Evolutionary conservation across 2,329 filamentous ascomycete species (phyloP).

Genomic region (Aschersonia sp.): DNA sequence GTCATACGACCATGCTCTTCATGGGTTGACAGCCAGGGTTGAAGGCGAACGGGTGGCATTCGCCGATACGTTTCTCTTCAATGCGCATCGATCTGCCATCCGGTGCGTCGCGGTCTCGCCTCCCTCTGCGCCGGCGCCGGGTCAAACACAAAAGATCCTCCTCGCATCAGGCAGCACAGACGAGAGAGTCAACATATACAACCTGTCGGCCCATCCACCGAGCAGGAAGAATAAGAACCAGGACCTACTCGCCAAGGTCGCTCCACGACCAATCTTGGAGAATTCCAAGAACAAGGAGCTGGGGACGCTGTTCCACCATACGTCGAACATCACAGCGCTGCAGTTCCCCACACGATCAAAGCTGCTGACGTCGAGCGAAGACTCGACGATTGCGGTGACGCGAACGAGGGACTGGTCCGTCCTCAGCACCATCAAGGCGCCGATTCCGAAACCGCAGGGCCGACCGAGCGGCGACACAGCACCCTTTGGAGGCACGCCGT

Average conservation of each 20-base stretch:
- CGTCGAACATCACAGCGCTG: slow-evolving; percentile 64
- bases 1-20: slow-evolving; percentile 85
- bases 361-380: slow-evolving; percentile 74
- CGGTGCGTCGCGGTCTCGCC: slow-evolving; percentile 79
- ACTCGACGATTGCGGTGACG: slow-evolving; percentile 81
- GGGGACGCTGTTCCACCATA: slow-evolving; percentile 75
- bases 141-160: slow-evolving; percentile 65
- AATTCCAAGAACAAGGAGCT: slow-evolving; percentile 80
- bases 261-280: slow-evolving; percentile 61
- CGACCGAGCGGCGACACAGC: slow-evolving; percentile 85
- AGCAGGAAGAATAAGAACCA: slow-evolving; percentile 39
- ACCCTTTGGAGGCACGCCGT: slow-evolving; percentile 61
- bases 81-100: slow-evolving; percentile 80
- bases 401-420: slow-evolving; percentile 81
- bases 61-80: slow-evolving; percentile 88
- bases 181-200: slow-evolving; percentile 90
- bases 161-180: slow-evolving; percentile 87
- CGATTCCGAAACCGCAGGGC: slow-evolving; percentile 64
- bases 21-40: slow-evolving; percentile 73
- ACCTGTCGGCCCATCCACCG: slow-evolving; percentile 57
- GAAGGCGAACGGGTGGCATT: slow-evolving; percentile 41
- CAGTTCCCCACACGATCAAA: slow-evolving; percentile 77
- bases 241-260: slow-evolving; percentile 45
- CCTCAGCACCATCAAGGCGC: slow-evolving; percentile 77
- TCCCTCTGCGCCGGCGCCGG: slow-evolving; percentile 43